Percentiles rank a stretch among this genome's conserved stretches.
phyloP scores from a whole-genome alignment of 768 basidiomycete species.

The Kwoniella dendrophila region DNA sequence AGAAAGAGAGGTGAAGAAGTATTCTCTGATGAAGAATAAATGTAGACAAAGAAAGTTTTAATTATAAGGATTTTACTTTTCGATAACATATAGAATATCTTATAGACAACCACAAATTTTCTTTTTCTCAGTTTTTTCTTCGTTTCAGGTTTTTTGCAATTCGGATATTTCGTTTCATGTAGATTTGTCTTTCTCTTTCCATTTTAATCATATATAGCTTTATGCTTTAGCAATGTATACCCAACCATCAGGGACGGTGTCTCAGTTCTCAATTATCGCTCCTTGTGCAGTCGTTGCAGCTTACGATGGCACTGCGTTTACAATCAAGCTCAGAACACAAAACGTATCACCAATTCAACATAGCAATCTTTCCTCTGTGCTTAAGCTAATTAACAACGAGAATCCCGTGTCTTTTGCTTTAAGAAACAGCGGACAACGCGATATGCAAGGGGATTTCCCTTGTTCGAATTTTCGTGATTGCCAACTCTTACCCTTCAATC shows the following conservation, averaged over 20 bases:
- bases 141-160: slow-evolving; percentile 1
- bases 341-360: no score
- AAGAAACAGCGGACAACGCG: no score
- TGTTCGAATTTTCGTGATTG: no score
- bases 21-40: slow-evolving; percentile 57
- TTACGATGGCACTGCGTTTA: no score
- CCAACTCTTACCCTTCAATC: no score
- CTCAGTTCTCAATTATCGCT: slow-evolving; percentile 10
- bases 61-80: slow-evolving; percentile 1
- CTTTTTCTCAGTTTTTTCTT: not conserved
- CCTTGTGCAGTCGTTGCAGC: no score
- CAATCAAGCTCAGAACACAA: no score
- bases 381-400: no score
- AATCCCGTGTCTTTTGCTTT: no score
- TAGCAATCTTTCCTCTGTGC: no score
- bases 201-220: not conserved
- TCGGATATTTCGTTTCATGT: not conserved
- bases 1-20: slow-evolving; percentile 79
- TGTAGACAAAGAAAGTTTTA: not conserved
- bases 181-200: not conserved
- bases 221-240: slow-evolving; percentile 18
- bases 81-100: slow-evolving; percentile 5
- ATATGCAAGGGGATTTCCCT: no score
- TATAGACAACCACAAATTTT: slow-evolving; percentile 10
- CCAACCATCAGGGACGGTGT: slow-evolving; percentile 19